Evolutionary conservation across 164 flowering plant genomes (phyloP).

Genomic region (Akebia trifoliata): DNA sequence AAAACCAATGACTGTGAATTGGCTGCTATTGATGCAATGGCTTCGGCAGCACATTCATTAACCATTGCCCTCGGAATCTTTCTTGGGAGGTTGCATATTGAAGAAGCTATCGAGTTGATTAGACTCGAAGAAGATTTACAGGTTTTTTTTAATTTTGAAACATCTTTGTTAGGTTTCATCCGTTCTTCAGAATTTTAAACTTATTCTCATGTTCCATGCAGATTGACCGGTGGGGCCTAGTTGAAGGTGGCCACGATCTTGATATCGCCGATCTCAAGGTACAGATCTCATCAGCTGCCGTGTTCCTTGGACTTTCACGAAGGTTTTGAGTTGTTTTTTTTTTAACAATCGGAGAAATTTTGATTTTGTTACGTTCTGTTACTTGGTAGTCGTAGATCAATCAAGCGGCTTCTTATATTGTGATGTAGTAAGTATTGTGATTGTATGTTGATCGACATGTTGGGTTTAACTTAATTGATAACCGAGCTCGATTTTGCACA

Average conservation of each 20-base stretch:
- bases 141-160: constrained; percentile 32
- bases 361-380: neutral
- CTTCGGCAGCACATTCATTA: constrained; percentile 79
- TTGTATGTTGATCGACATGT: neutral
- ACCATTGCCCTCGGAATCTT: constrained; percentile 63
- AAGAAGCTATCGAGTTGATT: constrained; percentile 79
- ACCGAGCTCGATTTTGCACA: neutral
- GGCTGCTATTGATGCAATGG: constrained; percentile 88
- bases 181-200: neutral
- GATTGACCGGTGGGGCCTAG: constrained; percentile 93
- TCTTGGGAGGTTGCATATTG: constrained; percentile 70
- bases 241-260: constrained; percentile 97
- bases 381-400: constrained; percentile 1
- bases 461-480: neutral
- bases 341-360: neutral
- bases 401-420: neutral
- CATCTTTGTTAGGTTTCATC: neutral
- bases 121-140: constrained; percentile 94
- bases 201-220: constrained; percentile 19
- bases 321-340: constrained; percentile 16
- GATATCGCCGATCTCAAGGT: constrained; percentile 92
- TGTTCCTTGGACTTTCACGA: constrained; percentile 73
- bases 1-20: constrained; percentile 70
- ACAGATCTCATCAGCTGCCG: constrained; percentile 77
- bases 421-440: neutral